Percentiles rank a stretch among this genome's conserved stretches.
These are phyloP conservation scores for Leccinum subtestaceum DNA, from an alignment of 768 basidiomycete species.

Conservation along the genomic window DNA sequence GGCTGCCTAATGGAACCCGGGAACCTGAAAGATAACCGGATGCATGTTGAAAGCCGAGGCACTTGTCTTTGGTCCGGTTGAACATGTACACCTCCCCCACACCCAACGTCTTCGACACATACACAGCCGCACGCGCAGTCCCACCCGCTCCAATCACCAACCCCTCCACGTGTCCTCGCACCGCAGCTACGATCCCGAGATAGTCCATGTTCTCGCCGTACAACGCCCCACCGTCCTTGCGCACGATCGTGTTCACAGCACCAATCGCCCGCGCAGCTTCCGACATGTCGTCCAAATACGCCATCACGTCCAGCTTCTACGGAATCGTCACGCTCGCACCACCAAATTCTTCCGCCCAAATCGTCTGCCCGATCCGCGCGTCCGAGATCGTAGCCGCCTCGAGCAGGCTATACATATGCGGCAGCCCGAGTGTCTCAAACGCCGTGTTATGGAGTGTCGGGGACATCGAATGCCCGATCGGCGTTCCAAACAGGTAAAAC, in stretches of 20 bases:
- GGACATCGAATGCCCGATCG: constrained; percentile 87
- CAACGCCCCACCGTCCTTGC: constrained; percentile 49
- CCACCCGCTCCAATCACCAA: constrained; percentile 96
- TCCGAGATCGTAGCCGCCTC: constrained; percentile 70
- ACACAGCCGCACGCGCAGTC: constrained; percentile 91
- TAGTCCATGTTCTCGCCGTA: constrained; percentile 97
- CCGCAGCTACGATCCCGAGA: constrained; percentile 73
- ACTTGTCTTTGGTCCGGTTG: constrained; percentile 75
- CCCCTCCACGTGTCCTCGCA: constrained; percentile 40
- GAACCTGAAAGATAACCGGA: too few relatives aligned
- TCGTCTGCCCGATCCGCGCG: constrained; percentile 39
- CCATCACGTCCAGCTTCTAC: constrained; percentile 87
- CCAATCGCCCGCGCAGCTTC: constrained; percentile 83
- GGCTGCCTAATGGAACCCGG: too few relatives aligned
- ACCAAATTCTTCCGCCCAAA: constrained; percentile 74
- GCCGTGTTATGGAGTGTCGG: constrained; percentile 92
- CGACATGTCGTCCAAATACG: constrained; percentile 75
- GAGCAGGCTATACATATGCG: constrained; percentile 75
- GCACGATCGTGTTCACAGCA: constrained; percentile 90
- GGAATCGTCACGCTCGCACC: constrained; percentile 98
- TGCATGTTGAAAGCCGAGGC: too few relatives aligned
- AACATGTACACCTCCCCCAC: constrained; percentile 74
- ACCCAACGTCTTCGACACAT: constrained; percentile 72
- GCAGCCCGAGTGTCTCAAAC: constrained; percentile 77
- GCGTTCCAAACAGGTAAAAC: constrained; percentile 88